Percentiles rank a stretch among this genome's conserved stretches.
Conservation (phyloP, 1,284 basidiomycete genomes). For the Tremellales sp. region DNA sequence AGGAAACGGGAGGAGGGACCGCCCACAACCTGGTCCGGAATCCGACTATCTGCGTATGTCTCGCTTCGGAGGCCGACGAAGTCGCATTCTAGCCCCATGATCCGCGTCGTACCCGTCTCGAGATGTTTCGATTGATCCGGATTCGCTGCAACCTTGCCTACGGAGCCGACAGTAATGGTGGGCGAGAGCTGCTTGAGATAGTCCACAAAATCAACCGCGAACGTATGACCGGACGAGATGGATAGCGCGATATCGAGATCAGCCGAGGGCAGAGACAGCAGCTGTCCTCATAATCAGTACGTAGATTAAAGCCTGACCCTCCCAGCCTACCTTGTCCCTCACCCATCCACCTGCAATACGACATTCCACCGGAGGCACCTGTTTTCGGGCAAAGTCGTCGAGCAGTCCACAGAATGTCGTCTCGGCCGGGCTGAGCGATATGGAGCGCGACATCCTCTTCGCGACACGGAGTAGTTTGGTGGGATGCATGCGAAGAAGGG, state of each 20-base stretch:
- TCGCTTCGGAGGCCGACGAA: slow-evolving; percentile 93
- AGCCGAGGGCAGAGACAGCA: slow-evolving; percentile 76
- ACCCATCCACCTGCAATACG: slow-evolving; percentile 96
- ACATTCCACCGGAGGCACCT: slow-evolving; percentile 57
- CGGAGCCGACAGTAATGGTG: slow-evolving; percentile 58
- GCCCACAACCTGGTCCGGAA: slow-evolving; percentile 79
- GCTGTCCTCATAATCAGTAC: slow-evolving; percentile 60
- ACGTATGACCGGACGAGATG: slow-evolving; percentile 83
- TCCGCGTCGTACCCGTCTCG: slow-evolving; percentile 86
- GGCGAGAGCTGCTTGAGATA: slow-evolving; percentile 61
- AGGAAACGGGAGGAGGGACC: background rate
- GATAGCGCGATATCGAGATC: slow-evolving; percentile 93
- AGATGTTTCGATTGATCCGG: slow-evolving; percentile 98
- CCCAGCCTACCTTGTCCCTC: slow-evolving; percentile 76
- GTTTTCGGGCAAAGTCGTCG: slow-evolving; percentile 36
- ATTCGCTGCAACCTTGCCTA: slow-evolving; percentile 83
- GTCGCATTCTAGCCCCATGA: slow-evolving; percentile 83
- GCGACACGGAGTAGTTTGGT: slow-evolving; percentile 11
- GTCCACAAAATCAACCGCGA: slow-evolving; percentile 73
- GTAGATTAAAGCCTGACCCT: slow-evolving; percentile 9
- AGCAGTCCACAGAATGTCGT: slow-evolving; percentile 37
- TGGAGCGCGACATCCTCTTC: slow-evolving; percentile 9
- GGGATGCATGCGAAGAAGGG: background rate
- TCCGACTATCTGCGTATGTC: slow-evolving; percentile 85
- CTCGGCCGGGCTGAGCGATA: slow-evolving; percentile 33